Percentiles rank a stretch among this genome's conserved stretches.
These are phyloP conservation scores for Arachis monticola DNA, from an alignment of 331 rosid genomes.

Conservation along the genomic window DNA sequence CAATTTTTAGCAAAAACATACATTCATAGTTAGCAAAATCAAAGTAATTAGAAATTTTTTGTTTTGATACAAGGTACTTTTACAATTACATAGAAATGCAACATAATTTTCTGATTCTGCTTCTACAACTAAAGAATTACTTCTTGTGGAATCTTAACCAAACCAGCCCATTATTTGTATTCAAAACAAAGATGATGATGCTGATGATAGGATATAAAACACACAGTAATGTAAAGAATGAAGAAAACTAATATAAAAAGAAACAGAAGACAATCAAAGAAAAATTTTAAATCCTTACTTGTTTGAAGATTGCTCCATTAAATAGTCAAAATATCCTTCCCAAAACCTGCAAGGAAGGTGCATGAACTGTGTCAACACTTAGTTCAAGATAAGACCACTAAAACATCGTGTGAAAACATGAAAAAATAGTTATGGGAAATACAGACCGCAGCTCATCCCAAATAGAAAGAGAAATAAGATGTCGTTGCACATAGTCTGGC, in stretches of 20 bases:
- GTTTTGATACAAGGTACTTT: no score
- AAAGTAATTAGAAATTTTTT: no score
- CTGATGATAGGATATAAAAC: no score
- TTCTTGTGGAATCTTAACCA: no score
- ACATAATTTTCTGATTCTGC: no score
- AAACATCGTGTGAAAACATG: slow-evolving; percentile 13
- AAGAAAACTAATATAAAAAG: slow-evolving; percentile 16
- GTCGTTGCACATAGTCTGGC: slow-evolving; percentile 85
- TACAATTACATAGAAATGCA: no score
- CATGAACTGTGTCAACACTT: slow-evolving; percentile 31
- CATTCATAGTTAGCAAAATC: no score
- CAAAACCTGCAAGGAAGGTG: slow-evolving; percentile 72
- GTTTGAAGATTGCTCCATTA: slow-evolving; percentile 90
- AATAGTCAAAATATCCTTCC: slow-evolving; percentile 97
- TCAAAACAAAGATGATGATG: no score
- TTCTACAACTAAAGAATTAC: no score
- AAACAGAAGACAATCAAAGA: slow-evolving; percentile 28
- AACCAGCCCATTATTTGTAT: no score
- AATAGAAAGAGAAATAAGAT: slow-evolving; percentile 90
- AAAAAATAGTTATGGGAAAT: slow-evolving; percentile 27
- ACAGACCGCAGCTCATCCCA: slow-evolving; percentile 96
- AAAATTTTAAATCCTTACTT: slow-evolving; percentile 54
- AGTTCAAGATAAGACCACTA: slow-evolving; percentile 7
- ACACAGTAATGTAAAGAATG: slow-evolving; percentile 28
- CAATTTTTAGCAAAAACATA: no score